phyloP scores from a whole-genome alignment of 2,329 filamentous ascomycete species.

The Colletotrichum simmondsii region DNA sequence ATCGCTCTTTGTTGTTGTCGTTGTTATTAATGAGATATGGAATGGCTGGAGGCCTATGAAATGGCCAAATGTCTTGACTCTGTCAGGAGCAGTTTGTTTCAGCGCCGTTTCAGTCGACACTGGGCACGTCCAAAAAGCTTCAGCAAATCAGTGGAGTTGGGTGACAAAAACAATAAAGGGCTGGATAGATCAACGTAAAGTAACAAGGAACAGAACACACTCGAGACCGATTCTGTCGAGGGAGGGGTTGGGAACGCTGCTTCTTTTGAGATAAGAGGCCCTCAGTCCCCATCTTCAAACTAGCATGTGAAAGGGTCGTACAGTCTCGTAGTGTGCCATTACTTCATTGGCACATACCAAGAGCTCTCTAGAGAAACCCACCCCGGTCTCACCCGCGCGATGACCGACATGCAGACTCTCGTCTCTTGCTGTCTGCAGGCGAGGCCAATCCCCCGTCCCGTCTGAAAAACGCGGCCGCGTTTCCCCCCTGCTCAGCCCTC shows the following conservation, averaged over 20 bases:
- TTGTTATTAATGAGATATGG: not conserved
- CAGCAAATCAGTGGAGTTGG: conserved; percentile 17
- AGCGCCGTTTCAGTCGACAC: conserved; percentile 29
- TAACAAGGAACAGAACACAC: not conserved
- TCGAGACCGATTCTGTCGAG: not conserved
- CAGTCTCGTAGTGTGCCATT: not conserved
- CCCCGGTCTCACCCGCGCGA: conserved; percentile 13
- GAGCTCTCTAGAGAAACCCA: not conserved
- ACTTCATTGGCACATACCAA: not conserved
- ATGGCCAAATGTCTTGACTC: not conserved
- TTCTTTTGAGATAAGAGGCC: conserved; percentile 4
- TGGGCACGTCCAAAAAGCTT: conserved; percentile 7
- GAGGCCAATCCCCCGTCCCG: not conserved
- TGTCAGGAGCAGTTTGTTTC: conserved; percentile 23
- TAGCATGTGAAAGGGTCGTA: conserved; percentile 26
- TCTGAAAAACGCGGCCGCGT: conserved; percentile 10
- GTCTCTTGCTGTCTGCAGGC: not conserved
- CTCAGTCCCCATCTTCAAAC: not conserved
- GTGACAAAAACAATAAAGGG: not conserved
- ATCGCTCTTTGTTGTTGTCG: not conserved
- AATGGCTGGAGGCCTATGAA: not conserved
- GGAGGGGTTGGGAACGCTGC: not conserved
- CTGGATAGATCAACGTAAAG: not conserved
- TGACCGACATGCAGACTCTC: not conserved
- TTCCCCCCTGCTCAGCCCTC: conserved; percentile 2